phyloP scores from a whole-genome alignment of 1,284 basidiomycete species.

The Tylopilus orsonianus region DNA sequence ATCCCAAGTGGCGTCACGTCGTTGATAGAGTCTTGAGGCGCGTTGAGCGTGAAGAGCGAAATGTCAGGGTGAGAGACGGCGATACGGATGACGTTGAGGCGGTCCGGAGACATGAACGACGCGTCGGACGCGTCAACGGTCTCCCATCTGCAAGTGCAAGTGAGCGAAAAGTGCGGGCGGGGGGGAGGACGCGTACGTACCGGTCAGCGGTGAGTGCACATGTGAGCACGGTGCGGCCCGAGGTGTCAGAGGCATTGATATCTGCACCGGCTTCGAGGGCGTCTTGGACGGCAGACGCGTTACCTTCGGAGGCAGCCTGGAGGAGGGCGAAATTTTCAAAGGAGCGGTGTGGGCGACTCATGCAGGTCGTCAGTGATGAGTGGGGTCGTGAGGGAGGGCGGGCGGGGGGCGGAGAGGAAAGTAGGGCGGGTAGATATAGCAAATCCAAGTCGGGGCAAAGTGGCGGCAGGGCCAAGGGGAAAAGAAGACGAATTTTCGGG shows the following conservation, averaged over 20 bases:
- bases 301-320: slow-evolving; percentile 55
- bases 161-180: neutral
- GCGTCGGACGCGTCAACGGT: slow-evolving; percentile 65
- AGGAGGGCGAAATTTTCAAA: slow-evolving; percentile 53
- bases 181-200: slow-evolving; percentile 39
- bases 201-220: slow-evolving; percentile 68
- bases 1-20: slow-evolving; percentile 73
- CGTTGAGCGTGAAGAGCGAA: slow-evolving; percentile 67
- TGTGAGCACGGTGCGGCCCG: slow-evolving; percentile 60
- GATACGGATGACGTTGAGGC: slow-evolving; percentile 53
- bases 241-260: slow-evolving; percentile 59
- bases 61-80: slow-evolving; percentile 54
- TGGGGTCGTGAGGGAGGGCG: slow-evolving; percentile 22
- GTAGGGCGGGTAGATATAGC: slow-evolving; percentile 21
- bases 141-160: slow-evolving; percentile 51
- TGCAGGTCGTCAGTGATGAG: slow-evolving; percentile 32
- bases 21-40: slow-evolving; percentile 60
- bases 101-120: slow-evolving; percentile 55
- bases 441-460: slow-evolving; percentile 5
- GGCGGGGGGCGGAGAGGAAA: slow-evolving; percentile 1
- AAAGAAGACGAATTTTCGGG: slow-evolving; percentile 2
- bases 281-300: slow-evolving; percentile 49
- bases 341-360: slow-evolving; percentile 40
- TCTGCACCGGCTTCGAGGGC: slow-evolving; percentile 62
- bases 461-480: slow-evolving; percentile 1